Evolutionary conservation across 225 moss, liverwort and hornwort species (phyloP).

Genomic region (Physcomitrium patens): DNA sequence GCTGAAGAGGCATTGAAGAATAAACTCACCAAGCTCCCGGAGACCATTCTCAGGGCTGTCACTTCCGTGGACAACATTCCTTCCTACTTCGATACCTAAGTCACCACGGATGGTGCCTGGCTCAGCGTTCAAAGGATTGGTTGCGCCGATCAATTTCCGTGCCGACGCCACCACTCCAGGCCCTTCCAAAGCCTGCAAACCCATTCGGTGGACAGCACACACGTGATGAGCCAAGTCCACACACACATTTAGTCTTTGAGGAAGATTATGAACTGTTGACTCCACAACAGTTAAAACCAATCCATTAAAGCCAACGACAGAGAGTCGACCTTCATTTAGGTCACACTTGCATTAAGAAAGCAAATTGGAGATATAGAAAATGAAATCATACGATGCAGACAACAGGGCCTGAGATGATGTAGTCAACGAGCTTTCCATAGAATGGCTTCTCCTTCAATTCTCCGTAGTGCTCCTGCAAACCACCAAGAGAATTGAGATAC

Average conservation of each 20-base stretch:
- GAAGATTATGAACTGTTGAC: neutral
- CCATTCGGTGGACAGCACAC: neutral
- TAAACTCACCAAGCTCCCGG: conserved; percentile 68
- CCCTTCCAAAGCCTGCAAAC: conserved; percentile 83
- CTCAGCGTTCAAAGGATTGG: conserved; percentile 91
- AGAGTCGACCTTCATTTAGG: neutral
- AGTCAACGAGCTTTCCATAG: conserved; percentile 76
- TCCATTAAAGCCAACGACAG: conserved; percentile 3
- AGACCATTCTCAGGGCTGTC: conserved; percentile 84
- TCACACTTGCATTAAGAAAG: neutral
- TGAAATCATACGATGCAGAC: conserved; percentile 74
- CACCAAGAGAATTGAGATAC: neutral
- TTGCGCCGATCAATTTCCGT: conserved; percentile 90
- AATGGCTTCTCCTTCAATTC: conserved; percentile 91
- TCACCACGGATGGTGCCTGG: conserved; percentile 95
- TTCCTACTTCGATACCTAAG: conserved; percentile 80
- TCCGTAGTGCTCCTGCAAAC: conserved; percentile 73
- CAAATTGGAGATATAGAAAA: too few relatives aligned
- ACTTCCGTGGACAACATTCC: conserved; percentile 93
- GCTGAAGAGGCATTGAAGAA: too few relatives aligned
- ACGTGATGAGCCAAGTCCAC: neutral
- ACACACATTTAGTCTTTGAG: neutral
- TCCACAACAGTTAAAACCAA: neutral
- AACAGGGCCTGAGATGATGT: conserved; percentile 91
- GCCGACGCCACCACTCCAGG: conserved; percentile 95